Percentiles rank a stretch among this genome's conserved stretches.
Conservation (phyloP, 2,329 filamentous ascomycete genomes). For the Fusarium veterinarium region DNA sequence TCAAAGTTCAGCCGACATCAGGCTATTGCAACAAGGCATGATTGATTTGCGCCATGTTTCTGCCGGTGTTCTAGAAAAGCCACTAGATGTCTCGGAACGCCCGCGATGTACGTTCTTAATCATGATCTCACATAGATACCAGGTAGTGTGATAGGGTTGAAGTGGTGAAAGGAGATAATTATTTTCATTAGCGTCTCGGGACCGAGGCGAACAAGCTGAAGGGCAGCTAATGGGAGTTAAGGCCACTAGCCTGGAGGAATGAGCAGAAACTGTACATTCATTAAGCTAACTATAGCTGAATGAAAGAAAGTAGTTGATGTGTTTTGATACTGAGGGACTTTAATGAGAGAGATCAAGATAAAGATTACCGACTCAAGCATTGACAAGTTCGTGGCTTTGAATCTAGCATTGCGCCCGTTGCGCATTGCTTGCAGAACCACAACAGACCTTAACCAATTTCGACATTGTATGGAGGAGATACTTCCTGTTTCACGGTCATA, state of each 20-base stretch:
- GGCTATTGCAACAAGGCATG: not conserved
- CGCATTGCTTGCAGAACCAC: not conserved
- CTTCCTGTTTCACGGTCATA: not conserved
- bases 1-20: constrained; percentile 1
- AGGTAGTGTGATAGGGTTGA: not conserved
- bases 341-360: not conserved
- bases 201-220: not conserved
- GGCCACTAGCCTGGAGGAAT: not conserved
- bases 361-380: not conserved
- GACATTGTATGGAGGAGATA: not conserved
- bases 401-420: not conserved
- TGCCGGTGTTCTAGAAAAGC: constrained; percentile 27
- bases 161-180: not conserved
- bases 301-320: not conserved
- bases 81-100: not conserved
- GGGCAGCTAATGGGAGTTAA: not conserved
- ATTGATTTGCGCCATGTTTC: constrained; percentile 25
- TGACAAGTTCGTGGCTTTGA: not conserved
- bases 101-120: not conserved
- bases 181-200: not conserved
- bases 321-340: not conserved
- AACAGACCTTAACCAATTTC: not conserved
- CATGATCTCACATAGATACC: not conserved
- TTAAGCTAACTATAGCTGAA: not conserved
- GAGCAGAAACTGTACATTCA: not conserved